Conservation (phyloP, 495 filamentous ascomycete genomes). For the Lasiosphaeria miniovina region DNA sequence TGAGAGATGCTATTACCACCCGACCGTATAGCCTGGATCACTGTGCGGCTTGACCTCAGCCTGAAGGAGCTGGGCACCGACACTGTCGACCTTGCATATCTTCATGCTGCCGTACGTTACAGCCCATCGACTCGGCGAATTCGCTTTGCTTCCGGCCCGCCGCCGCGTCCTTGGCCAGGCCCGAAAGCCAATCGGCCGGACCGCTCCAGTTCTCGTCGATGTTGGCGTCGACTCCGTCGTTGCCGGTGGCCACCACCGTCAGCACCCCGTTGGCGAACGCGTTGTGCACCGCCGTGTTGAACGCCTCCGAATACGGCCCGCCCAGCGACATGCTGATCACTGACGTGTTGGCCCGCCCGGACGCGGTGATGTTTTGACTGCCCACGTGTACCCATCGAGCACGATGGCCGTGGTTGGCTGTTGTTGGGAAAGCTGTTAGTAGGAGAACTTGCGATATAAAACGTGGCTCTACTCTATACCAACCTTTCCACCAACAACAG, state of each 20-base stretch:
- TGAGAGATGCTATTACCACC: no score
- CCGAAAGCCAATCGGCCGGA: no score
- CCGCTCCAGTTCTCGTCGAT: no score
- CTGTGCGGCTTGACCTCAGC: no score
- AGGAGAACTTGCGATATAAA: not conserved
- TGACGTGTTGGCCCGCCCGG: conserved; percentile 31
- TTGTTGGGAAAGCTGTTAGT: not conserved
- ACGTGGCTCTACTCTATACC: no score
- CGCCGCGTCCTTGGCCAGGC: no score
- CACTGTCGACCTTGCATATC: no score
- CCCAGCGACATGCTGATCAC: conserved; percentile 54
- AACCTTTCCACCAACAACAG: not conserved
- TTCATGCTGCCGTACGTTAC: no score
- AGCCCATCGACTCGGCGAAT: no score
- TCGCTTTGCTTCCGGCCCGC: no score
- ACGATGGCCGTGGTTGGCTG: conserved; percentile 47
- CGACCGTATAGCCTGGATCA: no score
- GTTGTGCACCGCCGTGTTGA: conserved; percentile 48
- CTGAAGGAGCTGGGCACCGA: no score
- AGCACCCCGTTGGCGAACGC: conserved; percentile 46
- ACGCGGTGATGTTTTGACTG: conserved; percentile 45
- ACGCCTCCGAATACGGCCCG: conserved; percentile 49
- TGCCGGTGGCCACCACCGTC: conserved; percentile 53
- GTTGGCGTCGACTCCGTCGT: conserved; percentile 40
- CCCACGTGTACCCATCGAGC: conserved; percentile 56